phyloP scores from a whole-genome alignment of 140 eudicot species.

The Stevia rebaudiana region DNA sequence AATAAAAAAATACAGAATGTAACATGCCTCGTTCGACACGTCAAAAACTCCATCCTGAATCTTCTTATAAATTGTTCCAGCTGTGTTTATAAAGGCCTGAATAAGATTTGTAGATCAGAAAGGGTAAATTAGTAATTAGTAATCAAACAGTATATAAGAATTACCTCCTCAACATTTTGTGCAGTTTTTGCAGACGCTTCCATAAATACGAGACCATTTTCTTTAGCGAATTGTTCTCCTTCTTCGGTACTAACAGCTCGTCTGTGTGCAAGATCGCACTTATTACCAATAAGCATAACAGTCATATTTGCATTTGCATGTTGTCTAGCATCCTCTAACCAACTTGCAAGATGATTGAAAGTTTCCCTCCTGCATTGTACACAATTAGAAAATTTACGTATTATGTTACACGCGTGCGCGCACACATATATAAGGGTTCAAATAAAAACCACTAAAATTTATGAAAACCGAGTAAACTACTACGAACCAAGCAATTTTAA shows the following conservation, averaged over 20 bases:
- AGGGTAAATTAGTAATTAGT: background rate
- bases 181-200: conserved; percentile 95
- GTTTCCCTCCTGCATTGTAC: conserved; percentile 69
- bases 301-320: conserved; percentile 95
- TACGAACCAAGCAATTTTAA: too few species aligned
- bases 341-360: conserved; percentile 86
- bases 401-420: too few species aligned
- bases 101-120: background rate
- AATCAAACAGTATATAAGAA: background rate
- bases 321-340: conserved; percentile 98
- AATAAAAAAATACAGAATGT: background rate
- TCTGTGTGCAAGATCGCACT: conserved; percentile 80
- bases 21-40: conserved; percentile 6
- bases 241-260: conserved; percentile 95
- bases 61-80: conserved; percentile 15
- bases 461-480: too few species aligned
- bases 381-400: too few species aligned
- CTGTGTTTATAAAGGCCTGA: conserved; percentile 14
- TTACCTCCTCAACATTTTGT: conserved; percentile 90
- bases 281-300: conserved; percentile 91
- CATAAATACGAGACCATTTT: conserved; percentile 79
- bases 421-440: too few species aligned
- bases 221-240: conserved; percentile 95
- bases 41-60: conserved; percentile 12
- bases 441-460: too few species aligned